Evolutionary conservation across 2,329 filamentous ascomycete species (phyloP).

Genomic region (Aureobasidium mangrovei): DNA sequence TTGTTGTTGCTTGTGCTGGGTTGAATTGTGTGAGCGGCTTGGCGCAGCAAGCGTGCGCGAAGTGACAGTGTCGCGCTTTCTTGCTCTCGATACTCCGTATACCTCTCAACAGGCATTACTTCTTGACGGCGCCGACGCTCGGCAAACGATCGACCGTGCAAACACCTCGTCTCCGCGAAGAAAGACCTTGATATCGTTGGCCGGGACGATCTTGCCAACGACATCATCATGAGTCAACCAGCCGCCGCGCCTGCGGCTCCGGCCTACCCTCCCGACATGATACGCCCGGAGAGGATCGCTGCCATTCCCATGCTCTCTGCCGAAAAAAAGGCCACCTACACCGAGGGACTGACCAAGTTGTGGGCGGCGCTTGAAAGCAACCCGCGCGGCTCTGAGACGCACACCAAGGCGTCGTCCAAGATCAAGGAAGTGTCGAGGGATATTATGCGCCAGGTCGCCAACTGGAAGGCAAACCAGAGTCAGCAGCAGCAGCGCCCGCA

Average conservation of each 20-base stretch:
- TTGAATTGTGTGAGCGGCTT: not conserved
- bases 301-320: constrained; percentile 16
- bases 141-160: no score
- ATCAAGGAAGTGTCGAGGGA: constrained; percentile 19
- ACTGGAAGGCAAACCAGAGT: constrained; percentile 10
- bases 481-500: constrained; percentile 1
- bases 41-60: not conserved
- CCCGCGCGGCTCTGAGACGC: constrained; percentile 13
- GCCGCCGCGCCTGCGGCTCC: not conserved
- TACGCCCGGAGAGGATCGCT: constrained; percentile 16
- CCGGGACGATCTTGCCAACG: not conserved
- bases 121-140: not conserved
- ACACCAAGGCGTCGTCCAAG: constrained; percentile 16
- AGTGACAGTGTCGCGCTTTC: constrained; percentile 6
- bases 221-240: constrained; percentile 11
- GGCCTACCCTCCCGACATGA: constrained; percentile 15
- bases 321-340: constrained; percentile 11
- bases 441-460: constrained; percentile 12
- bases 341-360: constrained; percentile 15
- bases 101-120: not conserved
- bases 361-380: constrained; percentile 16
- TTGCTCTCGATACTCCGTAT: not conserved
- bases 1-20: not conserved
- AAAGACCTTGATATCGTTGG: no score
- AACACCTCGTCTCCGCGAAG: no score